These are phyloP conservation scores for Tephrocybe sp. DNA, from an alignment of 768 basidiomycete species.

Conservation along the genomic window DNA sequence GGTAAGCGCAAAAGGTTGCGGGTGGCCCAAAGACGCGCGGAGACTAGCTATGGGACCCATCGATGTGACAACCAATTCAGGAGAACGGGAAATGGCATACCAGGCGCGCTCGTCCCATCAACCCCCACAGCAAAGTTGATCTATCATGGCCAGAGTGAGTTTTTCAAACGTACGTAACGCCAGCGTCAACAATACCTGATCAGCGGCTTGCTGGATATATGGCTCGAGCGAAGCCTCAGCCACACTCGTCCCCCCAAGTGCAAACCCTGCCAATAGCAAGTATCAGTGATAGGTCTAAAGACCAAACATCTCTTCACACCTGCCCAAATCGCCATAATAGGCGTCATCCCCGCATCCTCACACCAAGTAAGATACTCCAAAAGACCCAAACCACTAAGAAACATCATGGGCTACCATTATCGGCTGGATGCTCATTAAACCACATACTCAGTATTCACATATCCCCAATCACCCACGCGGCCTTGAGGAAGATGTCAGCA, in stretches of 20 bases:
- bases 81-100: slow-evolving; percentile 18
- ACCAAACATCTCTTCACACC: too few relatives aligned
- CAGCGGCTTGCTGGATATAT: slow-evolving; percentile 55
- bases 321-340: slow-evolving; percentile 65
- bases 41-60: slow-evolving; percentile 40
- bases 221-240: slow-evolving; percentile 43
- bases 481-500: slow-evolving; percentile 27
- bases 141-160: slow-evolving; percentile 17
- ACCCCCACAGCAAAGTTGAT: slow-evolving; percentile 60
- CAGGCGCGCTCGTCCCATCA: slow-evolving; percentile 38
- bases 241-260: slow-evolving; percentile 45
- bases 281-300: too few relatives aligned
- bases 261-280: slow-evolving; percentile 37
- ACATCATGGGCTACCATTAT: background rate
- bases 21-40: slow-evolving; percentile 56
- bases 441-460: slow-evolving; percentile 56
- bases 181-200: slow-evolving; percentile 32
- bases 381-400: slow-evolving; percentile 28
- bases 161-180: background rate
- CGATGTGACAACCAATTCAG: background rate
- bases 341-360: slow-evolving; percentile 56
- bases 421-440: background rate
- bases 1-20: slow-evolving; percentile 48
- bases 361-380: slow-evolving; percentile 44
- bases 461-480: slow-evolving; percentile 63